A percentile compares a stretch with the other conserved stretches of the same genome.
phyloP scores from a whole-genome alignment of 768 basidiomycete genomes.

The Kwoniella sp. region DNA sequence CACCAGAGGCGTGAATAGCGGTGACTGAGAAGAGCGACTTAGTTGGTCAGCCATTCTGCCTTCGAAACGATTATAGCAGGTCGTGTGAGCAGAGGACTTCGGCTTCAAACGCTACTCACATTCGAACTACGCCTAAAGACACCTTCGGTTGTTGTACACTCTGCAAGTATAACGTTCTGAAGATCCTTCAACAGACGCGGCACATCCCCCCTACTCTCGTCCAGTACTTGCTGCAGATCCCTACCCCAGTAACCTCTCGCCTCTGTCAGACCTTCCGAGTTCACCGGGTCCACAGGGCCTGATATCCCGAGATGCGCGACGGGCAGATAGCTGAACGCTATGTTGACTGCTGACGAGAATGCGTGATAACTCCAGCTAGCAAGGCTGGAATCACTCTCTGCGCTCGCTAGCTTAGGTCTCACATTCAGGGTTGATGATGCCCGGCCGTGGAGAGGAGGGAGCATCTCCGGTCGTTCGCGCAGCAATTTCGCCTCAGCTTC shows the following conservation, averaged over 20 bases:
- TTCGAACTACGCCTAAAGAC: slow-evolving; percentile 38
- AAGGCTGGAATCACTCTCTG: slow-evolving; percentile 13
- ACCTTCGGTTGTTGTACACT: slow-evolving; percentile 35
- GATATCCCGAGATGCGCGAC: slow-evolving; percentile 5
- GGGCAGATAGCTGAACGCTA: slow-evolving; percentile 25
- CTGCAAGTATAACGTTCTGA: slow-evolving; percentile 30
- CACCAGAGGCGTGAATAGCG: slow-evolving; percentile 22
- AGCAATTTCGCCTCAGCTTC: slow-evolving; percentile 30
- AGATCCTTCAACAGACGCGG: slow-evolving; percentile 27
- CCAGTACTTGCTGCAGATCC: neutral
- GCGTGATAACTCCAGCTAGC: slow-evolving; percentile 24
- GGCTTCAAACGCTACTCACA: slow-evolving; percentile 22
- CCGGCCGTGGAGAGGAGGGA: slow-evolving; percentile 7
- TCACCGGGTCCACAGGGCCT: neutral
- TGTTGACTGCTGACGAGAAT: slow-evolving; percentile 15
- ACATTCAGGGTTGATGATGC: neutral
- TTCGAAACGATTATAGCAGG: too few relatives aligned
- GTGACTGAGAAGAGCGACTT: slow-evolving; percentile 19
- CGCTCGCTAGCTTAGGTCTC: slow-evolving; percentile 1
- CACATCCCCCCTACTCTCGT: slow-evolving; percentile 5
- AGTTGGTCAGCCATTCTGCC: too few relatives aligned
- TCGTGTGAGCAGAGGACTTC: too few relatives aligned
- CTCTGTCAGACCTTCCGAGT: neutral
- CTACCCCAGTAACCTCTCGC: slow-evolving; percentile 32
- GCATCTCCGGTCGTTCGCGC: slow-evolving; percentile 16